Evolutionary conservation across 2,329 filamentous ascomycete genomes (phyloP).

Genomic region (Albifimbria verrucaria): DNA sequence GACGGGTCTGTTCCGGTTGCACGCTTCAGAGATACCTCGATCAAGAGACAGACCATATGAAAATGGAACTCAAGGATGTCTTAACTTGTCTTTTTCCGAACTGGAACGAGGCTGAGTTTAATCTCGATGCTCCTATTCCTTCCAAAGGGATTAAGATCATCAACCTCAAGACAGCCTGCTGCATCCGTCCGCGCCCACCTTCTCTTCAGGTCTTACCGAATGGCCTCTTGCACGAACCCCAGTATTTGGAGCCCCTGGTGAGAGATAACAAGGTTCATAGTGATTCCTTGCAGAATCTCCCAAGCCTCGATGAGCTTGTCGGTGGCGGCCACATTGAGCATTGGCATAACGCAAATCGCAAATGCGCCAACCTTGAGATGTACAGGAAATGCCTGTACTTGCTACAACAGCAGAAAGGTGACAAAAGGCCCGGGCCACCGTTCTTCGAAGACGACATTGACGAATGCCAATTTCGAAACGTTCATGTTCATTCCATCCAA

Average conservation of each 20-base stretch:
- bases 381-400: background rate
- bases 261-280: slow-evolving; percentile 22
- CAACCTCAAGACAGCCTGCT: slow-evolving; percentile 12
- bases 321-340: background rate
- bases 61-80: slow-evolving; percentile 10
- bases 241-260: slow-evolving; percentile 9
- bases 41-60: slow-evolving; percentile 25
- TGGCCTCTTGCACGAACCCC: slow-evolving; percentile 10
- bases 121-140: slow-evolving; percentile 27
- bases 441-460: too few species aligned
- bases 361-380: background rate
- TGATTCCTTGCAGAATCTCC: slow-evolving; percentile 21
- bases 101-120: slow-evolving; percentile 22
- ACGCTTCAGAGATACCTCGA: slow-evolving; percentile 24
- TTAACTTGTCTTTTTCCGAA: slow-evolving; percentile 21
- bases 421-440: too few species aligned
- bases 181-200: slow-evolving; percentile 6
- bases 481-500: too few species aligned
- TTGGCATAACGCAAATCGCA: background rate
- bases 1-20: slow-evolving; percentile 26
- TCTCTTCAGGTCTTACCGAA: slow-evolving; percentile 5
- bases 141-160: slow-evolving; percentile 14
- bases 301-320: background rate
- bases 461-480: too few species aligned
- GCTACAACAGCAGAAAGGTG: too few species aligned